phyloP scores from a whole-genome alignment of 1,284 basidiomycete species.

The Ganoderma meredithae region DNA sequence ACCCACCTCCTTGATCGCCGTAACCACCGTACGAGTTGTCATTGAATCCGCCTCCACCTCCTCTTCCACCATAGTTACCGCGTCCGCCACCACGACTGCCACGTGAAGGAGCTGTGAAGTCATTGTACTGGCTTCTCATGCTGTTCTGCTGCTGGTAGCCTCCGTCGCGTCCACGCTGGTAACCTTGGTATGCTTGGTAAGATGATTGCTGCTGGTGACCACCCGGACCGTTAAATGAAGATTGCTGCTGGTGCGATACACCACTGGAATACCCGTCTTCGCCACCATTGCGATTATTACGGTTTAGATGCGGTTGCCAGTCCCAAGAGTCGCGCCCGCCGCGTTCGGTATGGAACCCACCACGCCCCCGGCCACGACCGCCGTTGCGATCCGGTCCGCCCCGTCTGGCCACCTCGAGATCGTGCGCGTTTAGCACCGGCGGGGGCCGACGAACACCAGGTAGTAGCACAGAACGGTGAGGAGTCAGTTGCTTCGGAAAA shows the following conservation, averaged over 20 bases:
- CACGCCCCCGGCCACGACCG: conserved; percentile 46
- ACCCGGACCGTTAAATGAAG: conserved; percentile 22
- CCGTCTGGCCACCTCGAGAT: conserved; percentile 72
- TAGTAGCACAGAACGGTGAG: conserved; percentile 88
- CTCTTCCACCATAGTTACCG: conserved; percentile 20
- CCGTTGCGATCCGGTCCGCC: conserved; percentile 46
- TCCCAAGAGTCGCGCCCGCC: conserved; percentile 30
- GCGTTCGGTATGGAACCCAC: conserved; percentile 34
- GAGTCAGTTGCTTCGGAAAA: conserved; percentile 87
- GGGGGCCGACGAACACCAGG: conserved; percentile 73
- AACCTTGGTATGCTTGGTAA: conserved; percentile 27
- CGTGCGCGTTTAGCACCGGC: conserved; percentile 72
- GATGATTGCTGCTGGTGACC: conserved; percentile 21
- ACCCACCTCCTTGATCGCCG: conserved; percentile 37
- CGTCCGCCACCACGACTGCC: conserved; percentile 31
- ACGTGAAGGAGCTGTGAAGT: conserved; percentile 27
- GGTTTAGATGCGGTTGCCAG: conserved; percentile 27
- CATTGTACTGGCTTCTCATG: conserved; percentile 27
- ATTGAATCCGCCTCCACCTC: conserved; percentile 12
- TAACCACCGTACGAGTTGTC: conserved; percentile 22
- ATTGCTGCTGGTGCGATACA: conserved; percentile 26
- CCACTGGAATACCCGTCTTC: conserved; percentile 30
- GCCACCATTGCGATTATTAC: conserved; percentile 31
- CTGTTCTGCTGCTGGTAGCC: conserved; percentile 24
- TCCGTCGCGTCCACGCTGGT: conserved; percentile 28